phyloP scores from a whole-genome alignment of 768 basidiomycete species.

The Russula olivacea region DNA sequence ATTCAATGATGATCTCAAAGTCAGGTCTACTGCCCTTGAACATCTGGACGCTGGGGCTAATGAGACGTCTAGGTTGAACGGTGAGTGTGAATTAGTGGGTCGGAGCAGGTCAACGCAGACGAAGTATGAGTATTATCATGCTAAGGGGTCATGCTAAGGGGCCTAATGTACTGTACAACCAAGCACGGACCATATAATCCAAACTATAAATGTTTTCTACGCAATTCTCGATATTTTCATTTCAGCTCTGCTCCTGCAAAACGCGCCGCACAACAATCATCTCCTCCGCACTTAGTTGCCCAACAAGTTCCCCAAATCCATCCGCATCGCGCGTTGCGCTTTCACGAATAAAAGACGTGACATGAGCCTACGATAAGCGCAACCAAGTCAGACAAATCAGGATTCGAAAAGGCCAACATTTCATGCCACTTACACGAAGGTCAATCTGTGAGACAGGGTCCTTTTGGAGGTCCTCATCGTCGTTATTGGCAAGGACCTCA shows the following conservation, averaged over 20 bases:
- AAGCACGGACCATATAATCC: background rate
- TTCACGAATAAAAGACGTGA: constrained; percentile 65
- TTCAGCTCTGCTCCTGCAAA: constrained; percentile 15
- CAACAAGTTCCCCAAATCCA: constrained; percentile 57
- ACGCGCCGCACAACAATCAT: constrained; percentile 52
- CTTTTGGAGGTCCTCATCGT: constrained; percentile 81
- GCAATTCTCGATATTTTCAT: background rate
- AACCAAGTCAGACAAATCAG: background rate
- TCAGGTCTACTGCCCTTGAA: background rate
- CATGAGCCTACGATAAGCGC: constrained; percentile 46
- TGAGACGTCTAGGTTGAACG: no score
- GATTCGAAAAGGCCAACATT: background rate
- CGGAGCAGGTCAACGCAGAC: no score
- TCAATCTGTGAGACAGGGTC: constrained; percentile 88
- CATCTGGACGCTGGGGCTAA: background rate
- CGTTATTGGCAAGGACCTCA: constrained; percentile 62
- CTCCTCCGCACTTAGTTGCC: constrained; percentile 67
- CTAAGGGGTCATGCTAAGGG: no score
- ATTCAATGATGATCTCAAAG: background rate
- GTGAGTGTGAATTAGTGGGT: no score
- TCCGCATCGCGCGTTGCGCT: constrained; percentile 56
- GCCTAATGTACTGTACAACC: constrained; percentile 28
- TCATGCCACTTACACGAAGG: constrained; percentile 45
- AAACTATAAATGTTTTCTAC: background rate
- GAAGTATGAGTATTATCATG: background rate